phyloP scores from a whole-genome alignment of 768 basidiomycete species.

The Termitomyces sp. region DNA sequence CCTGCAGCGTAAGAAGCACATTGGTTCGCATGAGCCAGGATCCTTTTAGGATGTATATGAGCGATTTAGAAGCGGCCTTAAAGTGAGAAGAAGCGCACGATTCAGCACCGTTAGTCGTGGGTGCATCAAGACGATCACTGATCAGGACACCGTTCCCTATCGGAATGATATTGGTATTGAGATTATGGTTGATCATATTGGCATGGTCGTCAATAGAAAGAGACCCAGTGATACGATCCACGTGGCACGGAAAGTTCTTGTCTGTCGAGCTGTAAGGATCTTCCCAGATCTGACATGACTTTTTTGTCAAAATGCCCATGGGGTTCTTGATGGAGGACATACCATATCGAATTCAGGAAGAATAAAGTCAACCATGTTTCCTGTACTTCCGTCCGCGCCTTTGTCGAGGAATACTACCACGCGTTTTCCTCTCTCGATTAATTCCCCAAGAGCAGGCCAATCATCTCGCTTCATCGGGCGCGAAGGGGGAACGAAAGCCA shows the following conservation, averaged over 20 bases:
- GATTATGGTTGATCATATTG: slow-evolving; percentile 39
- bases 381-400: slow-evolving; percentile 18
- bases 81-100: slow-evolving; percentile 16
- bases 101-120: slow-evolving; percentile 20
- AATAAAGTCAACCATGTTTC: slow-evolving; percentile 26
- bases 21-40: slow-evolving; percentile 33
- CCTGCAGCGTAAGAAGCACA: slow-evolving; percentile 34
- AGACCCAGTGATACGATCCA: slow-evolving; percentile 32
- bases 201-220: slow-evolving; percentile 29
- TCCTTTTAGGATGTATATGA: slow-evolving; percentile 14
- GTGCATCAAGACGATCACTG: slow-evolving; percentile 20
- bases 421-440: slow-evolving; percentile 52
- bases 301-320: neutral
- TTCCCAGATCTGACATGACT: slow-evolving; percentile 29
- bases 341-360: slow-evolving; percentile 36
- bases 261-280: slow-evolving; percentile 34
- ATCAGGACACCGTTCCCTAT: slow-evolving; percentile 20
- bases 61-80: neutral
- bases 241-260: slow-evolving; percentile 31
- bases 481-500: slow-evolving; percentile 46
- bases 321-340: neutral
- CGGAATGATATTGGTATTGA: slow-evolving; percentile 29
- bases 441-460: slow-evolving; percentile 59
- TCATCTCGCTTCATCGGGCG: slow-evolving; percentile 34
- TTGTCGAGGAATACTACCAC: slow-evolving; percentile 46